Percentiles rank a stretch among this genome's conserved stretches.
Evolutionary conservation across 129 eudicot genomes (phyloP).

Genomic region (Artemisia tridentata): DNA sequence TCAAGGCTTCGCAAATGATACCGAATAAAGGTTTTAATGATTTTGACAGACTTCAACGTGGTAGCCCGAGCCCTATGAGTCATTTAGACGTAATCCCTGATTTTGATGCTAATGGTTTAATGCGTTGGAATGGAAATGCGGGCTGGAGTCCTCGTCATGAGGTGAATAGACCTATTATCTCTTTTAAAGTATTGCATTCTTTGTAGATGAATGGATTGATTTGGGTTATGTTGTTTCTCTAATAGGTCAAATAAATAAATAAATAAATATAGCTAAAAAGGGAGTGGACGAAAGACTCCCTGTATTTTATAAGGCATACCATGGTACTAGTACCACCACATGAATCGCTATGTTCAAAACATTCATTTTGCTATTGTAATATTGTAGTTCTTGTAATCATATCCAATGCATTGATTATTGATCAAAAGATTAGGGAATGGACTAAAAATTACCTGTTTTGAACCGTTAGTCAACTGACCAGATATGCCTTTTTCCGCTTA

Average conservation of each 20-base stretch:
- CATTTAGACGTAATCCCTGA: constrained; percentile 52
- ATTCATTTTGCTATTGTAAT: not conserved
- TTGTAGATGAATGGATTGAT: constrained; percentile 1
- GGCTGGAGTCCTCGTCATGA: constrained; percentile 66
- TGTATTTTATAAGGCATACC: not conserved
- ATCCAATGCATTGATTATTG: not conserved
- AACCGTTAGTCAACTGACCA: not conserved
- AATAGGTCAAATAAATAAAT: not conserved
- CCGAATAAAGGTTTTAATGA: constrained; percentile 64
- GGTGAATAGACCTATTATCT: constrained; percentile 40
- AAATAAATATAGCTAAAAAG: not conserved
- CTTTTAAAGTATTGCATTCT: constrained; percentile 1
- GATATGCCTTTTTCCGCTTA: not conserved
- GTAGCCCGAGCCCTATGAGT: constrained; percentile 73
- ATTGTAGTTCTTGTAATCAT: not conserved
- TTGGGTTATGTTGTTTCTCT: constrained; percentile 1
- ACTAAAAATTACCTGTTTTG: not conserved
- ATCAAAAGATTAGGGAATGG: not conserved
- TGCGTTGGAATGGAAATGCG: constrained; percentile 62
- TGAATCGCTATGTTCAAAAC: not conserved
- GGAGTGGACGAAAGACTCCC: not conserved
- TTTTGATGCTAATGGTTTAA: constrained; percentile 48
- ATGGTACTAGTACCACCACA: too few relatives aligned
- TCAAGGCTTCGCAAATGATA: constrained; percentile 60
- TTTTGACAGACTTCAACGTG: constrained; percentile 74